Evolutionary conservation across 2,329 filamentous ascomycete genomes (phyloP).

Genomic region (Scedosporium boydii): DNA sequence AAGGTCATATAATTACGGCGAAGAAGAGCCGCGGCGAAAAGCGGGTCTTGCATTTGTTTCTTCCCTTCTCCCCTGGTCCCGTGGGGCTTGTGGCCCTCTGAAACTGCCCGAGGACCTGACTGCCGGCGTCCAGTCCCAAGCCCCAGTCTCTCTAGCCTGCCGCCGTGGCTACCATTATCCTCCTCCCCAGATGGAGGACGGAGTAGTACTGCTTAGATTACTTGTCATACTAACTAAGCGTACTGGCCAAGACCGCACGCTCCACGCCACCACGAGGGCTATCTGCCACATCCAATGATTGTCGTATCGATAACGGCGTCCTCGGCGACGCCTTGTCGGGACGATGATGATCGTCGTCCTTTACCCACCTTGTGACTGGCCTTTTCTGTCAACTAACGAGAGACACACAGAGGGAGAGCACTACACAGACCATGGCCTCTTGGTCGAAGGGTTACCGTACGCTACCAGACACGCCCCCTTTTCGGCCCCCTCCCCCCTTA

Average conservation of each 20-base stretch:
- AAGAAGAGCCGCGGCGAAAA: slow-evolving; percentile 1
- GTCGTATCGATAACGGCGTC: not conserved
- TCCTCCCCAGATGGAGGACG: not conserved
- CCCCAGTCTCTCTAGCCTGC: not conserved
- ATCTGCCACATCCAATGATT: not conserved
- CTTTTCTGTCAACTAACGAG: not conserved
- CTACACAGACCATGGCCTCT: no score
- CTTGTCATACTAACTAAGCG: not conserved
- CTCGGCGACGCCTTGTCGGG: not conserved
- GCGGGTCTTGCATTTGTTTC: not conserved
- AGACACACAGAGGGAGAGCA: not conserved
- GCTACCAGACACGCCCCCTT: no score
- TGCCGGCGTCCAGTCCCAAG: not conserved
- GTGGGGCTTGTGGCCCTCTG: not conserved
- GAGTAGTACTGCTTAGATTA: not conserved
- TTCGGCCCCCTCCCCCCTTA: no score
- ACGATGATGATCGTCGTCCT: not conserved
- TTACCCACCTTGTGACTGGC: not conserved
- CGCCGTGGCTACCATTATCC: not conserved
- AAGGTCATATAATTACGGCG: slow-evolving; percentile 1
- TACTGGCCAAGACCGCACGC: not conserved
- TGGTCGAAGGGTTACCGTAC: no score
- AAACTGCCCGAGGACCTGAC: not conserved
- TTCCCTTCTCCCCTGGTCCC: not conserved
- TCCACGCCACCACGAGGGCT: not conserved